A percentile compares a stretch with the other conserved stretches of the same genome.
phyloP scores from a whole-genome alignment of 805 yeast species.

The Komagataella pastoris region DNA sequence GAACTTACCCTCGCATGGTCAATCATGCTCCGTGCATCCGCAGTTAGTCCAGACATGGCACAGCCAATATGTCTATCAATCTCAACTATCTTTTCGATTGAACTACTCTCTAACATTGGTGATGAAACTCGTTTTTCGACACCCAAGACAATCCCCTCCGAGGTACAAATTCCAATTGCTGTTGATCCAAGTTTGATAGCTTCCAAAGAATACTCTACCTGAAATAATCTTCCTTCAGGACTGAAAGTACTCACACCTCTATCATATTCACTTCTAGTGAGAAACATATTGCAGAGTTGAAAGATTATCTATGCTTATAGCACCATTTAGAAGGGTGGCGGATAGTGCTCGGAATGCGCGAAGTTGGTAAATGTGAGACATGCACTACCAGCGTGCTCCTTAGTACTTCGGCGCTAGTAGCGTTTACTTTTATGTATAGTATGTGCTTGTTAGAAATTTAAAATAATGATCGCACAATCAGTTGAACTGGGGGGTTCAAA shows the following conservation, averaged over 20 bases:
- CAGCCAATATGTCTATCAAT: slow-evolving; percentile 92
- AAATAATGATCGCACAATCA: background rate
- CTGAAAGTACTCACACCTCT: slow-evolving; percentile 98
- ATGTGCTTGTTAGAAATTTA: background rate
- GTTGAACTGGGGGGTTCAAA: background rate
- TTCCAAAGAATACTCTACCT: slow-evolving; percentile 94
- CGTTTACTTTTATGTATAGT: background rate
- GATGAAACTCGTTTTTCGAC: slow-evolving; percentile 97
- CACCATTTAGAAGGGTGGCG: background rate
- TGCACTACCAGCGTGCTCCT: background rate
- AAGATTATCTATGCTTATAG: too few relatives aligned
- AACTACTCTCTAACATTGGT: slow-evolving; percentile 75
- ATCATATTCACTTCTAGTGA: slow-evolving; percentile 98
- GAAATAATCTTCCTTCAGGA: slow-evolving; percentile 97
- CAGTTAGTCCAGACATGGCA: slow-evolving; percentile 97
- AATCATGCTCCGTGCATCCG: slow-evolving; percentile 97
- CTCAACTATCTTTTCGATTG: slow-evolving; percentile 93
- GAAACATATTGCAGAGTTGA: slow-evolving; percentile 50
- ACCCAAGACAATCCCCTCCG: slow-evolving; percentile 91
- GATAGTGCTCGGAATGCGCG: background rate
- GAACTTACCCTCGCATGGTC: slow-evolving; percentile 93
- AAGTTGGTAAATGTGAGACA: background rate
- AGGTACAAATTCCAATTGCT: slow-evolving; percentile 92
- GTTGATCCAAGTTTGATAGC: slow-evolving; percentile 97
- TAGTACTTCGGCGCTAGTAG: background rate